Evolutionary conservation across 352 stramenopile genomes (phyloP), one percentile per base, ranked within the genome.

Genomic region (Stephanocyclus meneghinianus): DNA sequence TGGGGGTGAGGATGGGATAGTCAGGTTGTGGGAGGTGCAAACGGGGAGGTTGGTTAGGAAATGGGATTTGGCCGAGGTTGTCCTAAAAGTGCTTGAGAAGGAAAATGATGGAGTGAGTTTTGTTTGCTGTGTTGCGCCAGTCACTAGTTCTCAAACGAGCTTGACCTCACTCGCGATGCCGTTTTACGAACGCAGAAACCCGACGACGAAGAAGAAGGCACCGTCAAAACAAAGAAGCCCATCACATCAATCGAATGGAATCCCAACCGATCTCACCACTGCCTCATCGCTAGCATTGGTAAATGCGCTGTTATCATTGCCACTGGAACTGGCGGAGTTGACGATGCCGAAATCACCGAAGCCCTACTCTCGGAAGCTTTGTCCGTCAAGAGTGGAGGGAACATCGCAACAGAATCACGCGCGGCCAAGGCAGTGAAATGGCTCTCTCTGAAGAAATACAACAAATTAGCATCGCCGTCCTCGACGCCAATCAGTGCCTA

Each of bases 1-100:
- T 9, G 97, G 96, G 2, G 96, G 94, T 48, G 95, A 98, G 70
- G 97, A 98, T 87, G 95, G 95, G 7, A 81, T 86, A 45, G 95
- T 99, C 6, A 91, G 96, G 29, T 88, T 99, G 37, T 99, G 96
- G 96, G 97, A 99, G 84, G 91, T 99, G 11, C 92, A 98, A 74
- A 99, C 96, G 40, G 95, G 91, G 9, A 94, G 95, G 32, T 96
- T 96, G 70, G 59, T 98, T 67, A 91, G 95, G 73, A 96, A 91
- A 29, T 98, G 97, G 92, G 93, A 97, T 81, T 84, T 97, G 37
- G 76, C 71, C 5, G 70, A 84, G 30, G 65, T 66, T 42, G 65
- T 78, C 53, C 2, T 35, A 13, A 53, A 51, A 70, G 66, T 21
- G 50, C 84, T n/a, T 11, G 50, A 66, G 30, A 56, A 79, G 15